These are phyloP conservation scores for Cercospora zeina DNA, from an alignment of 2,329 filamentous ascomycete species.

Conservation along the genomic window DNA sequence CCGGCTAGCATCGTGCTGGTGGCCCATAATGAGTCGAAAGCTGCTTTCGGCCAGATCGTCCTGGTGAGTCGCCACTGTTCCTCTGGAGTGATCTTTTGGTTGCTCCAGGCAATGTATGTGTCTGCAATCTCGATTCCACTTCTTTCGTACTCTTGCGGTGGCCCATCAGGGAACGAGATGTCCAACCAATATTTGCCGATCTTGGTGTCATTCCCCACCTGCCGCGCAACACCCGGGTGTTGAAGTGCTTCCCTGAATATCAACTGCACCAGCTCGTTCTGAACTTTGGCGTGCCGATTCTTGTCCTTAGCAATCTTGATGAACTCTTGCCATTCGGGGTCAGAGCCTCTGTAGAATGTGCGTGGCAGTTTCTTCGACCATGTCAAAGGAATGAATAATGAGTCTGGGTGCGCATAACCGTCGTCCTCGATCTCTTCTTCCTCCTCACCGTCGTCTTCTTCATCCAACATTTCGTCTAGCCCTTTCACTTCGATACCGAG, in stretches of 20 bases:
- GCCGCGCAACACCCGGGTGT: constrained; percentile 37
- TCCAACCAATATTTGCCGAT: constrained; percentile 52
- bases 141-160: constrained; percentile 52
- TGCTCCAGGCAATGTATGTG: constrained; percentile 46
- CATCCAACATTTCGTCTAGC: constrained; percentile 28
- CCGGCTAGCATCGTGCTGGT: constrained; percentile 40
- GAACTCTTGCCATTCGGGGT: constrained; percentile 57
- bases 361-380: constrained; percentile 46
- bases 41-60: constrained; percentile 44
- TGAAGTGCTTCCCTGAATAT: constrained; percentile 39
- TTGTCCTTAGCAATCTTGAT: constrained; percentile 49
- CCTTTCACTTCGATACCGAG: constrained; percentile 38
- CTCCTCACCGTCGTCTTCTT: constrained; percentile 26
- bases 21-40: constrained; percentile 41
- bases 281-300: constrained; percentile 44
- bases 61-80: constrained; percentile 45
- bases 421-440: constrained; percentile 40
- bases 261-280: constrained; percentile 43
- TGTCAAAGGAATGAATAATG: constrained; percentile 53
- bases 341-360: constrained; percentile 52
- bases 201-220: constrained; percentile 45
- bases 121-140: constrained; percentile 48
- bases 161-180: constrained; percentile 51
- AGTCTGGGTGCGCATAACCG: constrained; percentile 41
- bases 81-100: constrained; percentile 42